Base-by-base conservation (phyloP, 2,329 filamentous ascomycete species). In the Thermoascus crustaceus region DNA sequence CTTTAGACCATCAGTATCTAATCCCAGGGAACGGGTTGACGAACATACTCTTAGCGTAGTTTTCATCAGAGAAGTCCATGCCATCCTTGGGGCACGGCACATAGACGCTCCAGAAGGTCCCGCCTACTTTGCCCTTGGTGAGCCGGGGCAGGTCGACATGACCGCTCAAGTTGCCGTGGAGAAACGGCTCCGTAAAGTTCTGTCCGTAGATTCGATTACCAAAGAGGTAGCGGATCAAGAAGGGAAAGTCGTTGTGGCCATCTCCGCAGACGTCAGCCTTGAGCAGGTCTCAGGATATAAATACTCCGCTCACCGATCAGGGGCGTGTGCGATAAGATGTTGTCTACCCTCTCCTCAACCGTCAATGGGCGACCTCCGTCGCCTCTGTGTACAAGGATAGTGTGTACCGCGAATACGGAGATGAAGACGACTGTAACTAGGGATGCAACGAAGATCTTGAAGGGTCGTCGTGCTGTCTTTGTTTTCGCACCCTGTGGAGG, bases 71-170 rank as follows among this genome's bases (percentile, higher is more conserved):
- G 52, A 85, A 87, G 58, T 93, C 78, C 4, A 72, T 72, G 30
- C 76, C 77, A 50, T 89, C 77, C 7, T 61, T 58, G 0, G 88
- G 87, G 53, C 88, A 95, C 0, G 76, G 75, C 25, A 82, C 77
- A 50, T 73, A 96, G 7, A 91, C 85, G 54, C 82, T 88, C 89
- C 88, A 95, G 57, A 95, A 95, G n/a, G 84, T 80, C 37, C 87
- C 89, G 24, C 87, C 87, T 4, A 60, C 50, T 19, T 49, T 47
- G 43, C 88, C 87, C 32, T 75, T 60, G 22, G 74, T 70, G 31
- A 94, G 70, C 4, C 88, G 77, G 1, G 82, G 79, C 6, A 94
- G 65, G 57, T 96, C 89, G 34, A 91, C 81, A 46, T 96, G 84
- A 3, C 70, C 70, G 0, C 58, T 53, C 34, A 94, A 62, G 1